Evolutionary conservation across 2,329 filamentous ascomycete species (phyloP).

Genomic region (Monosporascus sp.): DNA sequence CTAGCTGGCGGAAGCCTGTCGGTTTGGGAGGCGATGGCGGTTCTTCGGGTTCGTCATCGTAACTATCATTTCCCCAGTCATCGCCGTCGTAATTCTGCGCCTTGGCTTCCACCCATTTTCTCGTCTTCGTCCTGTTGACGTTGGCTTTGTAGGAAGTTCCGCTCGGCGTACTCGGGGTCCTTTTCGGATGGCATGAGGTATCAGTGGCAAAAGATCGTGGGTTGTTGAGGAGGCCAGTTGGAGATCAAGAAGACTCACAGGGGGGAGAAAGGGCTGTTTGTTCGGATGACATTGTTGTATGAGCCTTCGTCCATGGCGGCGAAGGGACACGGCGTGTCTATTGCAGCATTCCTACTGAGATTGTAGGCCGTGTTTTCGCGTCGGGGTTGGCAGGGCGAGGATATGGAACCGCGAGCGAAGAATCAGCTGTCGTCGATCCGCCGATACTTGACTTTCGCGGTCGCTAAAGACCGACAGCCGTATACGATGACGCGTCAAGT

Average conservation of each 20-base stretch:
- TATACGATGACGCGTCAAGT: too few relatives aligned
- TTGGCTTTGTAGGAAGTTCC: constrained; percentile 65
- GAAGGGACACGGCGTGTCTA: constrained; percentile 10
- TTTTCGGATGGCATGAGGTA: constrained; percentile 2
- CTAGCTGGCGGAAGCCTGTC: constrained; percentile 38
- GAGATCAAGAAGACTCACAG: constrained; percentile 11
- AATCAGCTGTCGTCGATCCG: not conserved
- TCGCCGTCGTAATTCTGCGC: constrained; percentile 84
- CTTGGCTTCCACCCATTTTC: constrained; percentile 92
- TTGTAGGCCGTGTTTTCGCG: not conserved
- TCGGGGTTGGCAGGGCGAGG: not conserved
- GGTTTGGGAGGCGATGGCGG: constrained; percentile 36
- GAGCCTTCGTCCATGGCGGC: constrained; percentile 19
- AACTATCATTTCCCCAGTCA: constrained; percentile 78
- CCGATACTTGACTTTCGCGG: too few relatives aligned
- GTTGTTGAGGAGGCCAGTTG: not conserved
- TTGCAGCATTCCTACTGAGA: constrained; percentile 12
- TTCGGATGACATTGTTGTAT: constrained; percentile 20
- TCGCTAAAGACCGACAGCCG: too few relatives aligned
- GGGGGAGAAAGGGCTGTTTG: constrained; percentile 18
- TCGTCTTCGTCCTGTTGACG: constrained; percentile 82
- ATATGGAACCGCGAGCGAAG: not conserved
- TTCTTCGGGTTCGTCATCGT: constrained; percentile 49
- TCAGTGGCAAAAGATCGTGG: constrained; percentile 7
- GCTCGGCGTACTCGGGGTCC: constrained; percentile 15